A percentile compares a stretch with the other conserved stretches of the same genome.
Conservation (phyloP, 345 rosid species). For the Sonneratia alba region DNA sequence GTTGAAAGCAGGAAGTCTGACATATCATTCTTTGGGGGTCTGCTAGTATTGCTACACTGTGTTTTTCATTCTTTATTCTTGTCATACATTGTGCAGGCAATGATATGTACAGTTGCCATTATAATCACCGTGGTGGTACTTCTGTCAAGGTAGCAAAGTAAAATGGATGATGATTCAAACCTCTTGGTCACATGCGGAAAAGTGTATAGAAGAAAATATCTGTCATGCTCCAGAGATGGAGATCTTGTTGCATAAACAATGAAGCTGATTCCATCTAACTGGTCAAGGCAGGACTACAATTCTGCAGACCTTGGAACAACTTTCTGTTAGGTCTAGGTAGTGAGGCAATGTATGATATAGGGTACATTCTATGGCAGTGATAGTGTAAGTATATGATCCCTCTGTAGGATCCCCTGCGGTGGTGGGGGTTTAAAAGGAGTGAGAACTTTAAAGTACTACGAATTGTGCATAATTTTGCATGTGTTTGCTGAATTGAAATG, state of each 20-base stretch:
- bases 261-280: not conserved
- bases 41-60: not conserved
- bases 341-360: not conserved
- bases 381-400: not conserved
- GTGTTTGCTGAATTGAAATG: not conserved
- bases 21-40: not conserved
- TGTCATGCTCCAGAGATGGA: not conserved
- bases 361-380: not conserved
- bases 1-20: not conserved
- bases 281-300: not conserved
- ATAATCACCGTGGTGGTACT: conserved; percentile 35
- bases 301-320: not conserved
- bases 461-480: not conserved
- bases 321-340: not conserved
- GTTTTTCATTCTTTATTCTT: not conserved
- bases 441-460: not conserved
- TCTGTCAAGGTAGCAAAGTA: conserved; percentile 22
- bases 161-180: not conserved
- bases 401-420: not conserved
- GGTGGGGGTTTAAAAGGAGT: not conserved
- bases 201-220: not conserved
- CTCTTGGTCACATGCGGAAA: not conserved
- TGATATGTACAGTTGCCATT: conserved; percentile 49
- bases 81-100: conserved; percentile 52
- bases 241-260: not conserved